phyloP scores from a whole-genome alignment of 805 yeast species.

The Candida ascalaphidarum region DNA sequence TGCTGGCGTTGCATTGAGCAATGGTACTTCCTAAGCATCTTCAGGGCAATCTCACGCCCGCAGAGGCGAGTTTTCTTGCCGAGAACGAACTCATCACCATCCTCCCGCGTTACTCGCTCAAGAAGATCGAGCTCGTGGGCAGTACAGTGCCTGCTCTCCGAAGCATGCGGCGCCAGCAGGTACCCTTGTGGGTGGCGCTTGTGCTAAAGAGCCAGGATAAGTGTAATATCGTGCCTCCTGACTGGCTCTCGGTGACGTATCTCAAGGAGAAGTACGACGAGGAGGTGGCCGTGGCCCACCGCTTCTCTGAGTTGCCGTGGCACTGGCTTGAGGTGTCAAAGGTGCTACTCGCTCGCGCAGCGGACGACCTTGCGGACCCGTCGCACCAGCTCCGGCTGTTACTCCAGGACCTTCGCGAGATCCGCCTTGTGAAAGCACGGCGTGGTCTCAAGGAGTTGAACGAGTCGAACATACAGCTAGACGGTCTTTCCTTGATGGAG shows the following conservation, averaged over 20 bases:
- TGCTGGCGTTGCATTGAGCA: too few relatives aligned
- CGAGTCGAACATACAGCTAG: conserved; percentile 74
- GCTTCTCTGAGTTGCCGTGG: conserved; percentile 72
- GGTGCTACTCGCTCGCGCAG: conserved; percentile 56
- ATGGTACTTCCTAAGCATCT: conserved; percentile 60
- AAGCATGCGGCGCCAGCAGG: conserved; percentile 59
- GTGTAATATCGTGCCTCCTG: conserved; percentile 79
- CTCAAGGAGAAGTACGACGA: conserved; percentile 54
- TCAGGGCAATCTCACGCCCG: conserved; percentile 54
- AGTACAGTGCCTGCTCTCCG: conserved; percentile 47
- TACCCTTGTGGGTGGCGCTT: conserved; percentile 86
- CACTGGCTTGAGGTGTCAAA: conserved; percentile 83
- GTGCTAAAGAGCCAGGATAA: conserved; percentile 76
- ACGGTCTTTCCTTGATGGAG: conserved; percentile 75
- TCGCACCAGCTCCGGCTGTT: conserved; percentile 60
- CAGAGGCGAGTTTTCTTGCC: conserved; percentile 76
- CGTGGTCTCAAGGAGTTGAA: conserved; percentile 73
- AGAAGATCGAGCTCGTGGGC: conserved; percentile 58
- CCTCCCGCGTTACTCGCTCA: conserved; percentile 71
- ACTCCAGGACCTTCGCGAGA: conserved; percentile 78
- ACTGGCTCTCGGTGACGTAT: conserved; percentile 59
- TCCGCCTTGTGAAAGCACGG: conserved; percentile 71
- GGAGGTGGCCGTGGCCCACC: conserved; percentile 48
- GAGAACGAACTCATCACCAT: conserved; percentile 70
- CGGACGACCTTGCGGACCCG: conserved; percentile 73